phyloP scores from a whole-genome alignment of 306 rosid species.

The Malus fusca region DNA sequence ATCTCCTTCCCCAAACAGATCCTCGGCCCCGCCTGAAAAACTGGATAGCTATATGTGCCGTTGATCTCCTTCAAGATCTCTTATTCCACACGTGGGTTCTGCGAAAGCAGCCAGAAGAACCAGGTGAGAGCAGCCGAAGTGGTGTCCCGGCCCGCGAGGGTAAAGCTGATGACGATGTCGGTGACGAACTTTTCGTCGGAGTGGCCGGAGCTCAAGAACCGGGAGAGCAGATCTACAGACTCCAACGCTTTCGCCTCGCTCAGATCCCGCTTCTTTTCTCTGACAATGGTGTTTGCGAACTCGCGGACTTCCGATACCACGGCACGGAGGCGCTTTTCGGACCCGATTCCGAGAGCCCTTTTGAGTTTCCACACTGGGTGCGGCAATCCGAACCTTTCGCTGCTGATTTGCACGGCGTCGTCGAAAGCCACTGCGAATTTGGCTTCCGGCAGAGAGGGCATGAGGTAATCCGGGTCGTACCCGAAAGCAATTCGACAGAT shows the following conservation, averaged over 20 bases:
- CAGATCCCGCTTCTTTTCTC: constrained; percentile 4
- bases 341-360: constrained; percentile 29
- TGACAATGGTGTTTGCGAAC: background rate
- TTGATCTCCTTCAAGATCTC: background rate
- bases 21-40: constrained; percentile 82
- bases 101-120: background rate
- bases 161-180: background rate
- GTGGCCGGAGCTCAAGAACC: background rate
- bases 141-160: background rate
- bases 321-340: constrained; percentile 24
- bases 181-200: background rate
- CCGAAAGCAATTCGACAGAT: no score
- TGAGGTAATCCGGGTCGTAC: no score
- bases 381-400: no score
- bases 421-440: no score
- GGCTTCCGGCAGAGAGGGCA: no score
- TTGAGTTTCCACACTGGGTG: no score
- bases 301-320: background rate
- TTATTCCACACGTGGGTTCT: background rate
- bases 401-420: no score
- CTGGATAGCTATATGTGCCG: constrained; percentile 35
- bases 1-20: constrained; percentile 68
- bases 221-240: background rate
- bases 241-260: background rate
- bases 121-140: background rate